Evolutionary conservation across 768 basidiomycete species (phyloP).

Genomic region (Suillus cothurnatus): DNA sequence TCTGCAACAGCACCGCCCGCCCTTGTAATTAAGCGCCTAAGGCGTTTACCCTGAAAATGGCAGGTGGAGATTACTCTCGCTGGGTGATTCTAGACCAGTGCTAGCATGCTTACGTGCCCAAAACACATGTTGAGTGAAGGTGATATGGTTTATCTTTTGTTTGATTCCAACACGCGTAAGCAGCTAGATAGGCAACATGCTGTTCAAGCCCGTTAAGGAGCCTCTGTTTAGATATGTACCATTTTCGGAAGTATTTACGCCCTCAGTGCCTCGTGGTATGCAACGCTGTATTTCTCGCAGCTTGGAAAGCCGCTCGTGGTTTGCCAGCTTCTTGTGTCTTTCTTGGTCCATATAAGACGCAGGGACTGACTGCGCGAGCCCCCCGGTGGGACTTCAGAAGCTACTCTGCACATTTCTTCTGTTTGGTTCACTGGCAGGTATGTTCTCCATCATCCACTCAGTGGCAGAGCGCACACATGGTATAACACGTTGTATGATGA

Average conservation of each 20-base stretch:
- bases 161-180: slow-evolving; percentile 7
- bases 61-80: neutral
- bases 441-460: slow-evolving; percentile 7
- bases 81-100: neutral
- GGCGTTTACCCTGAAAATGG: neutral
- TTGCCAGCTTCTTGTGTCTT: slow-evolving; percentile 11
- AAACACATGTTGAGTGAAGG: neutral
- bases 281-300: slow-evolving; percentile 1
- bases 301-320: slow-evolving; percentile 2
- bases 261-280: slow-evolving; percentile 3
- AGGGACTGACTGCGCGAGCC: slow-evolving; percentile 27
- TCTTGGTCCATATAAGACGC: slow-evolving; percentile 20
- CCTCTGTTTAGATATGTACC: neutral
- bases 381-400: slow-evolving; percentile 24
- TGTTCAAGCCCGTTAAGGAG: neutral
- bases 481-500: slow-evolving; percentile 4
- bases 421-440: slow-evolving; percentile 15
- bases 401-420: slow-evolving; percentile 17
- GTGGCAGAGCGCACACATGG: neutral
- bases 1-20: neutral
- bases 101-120: neutral
- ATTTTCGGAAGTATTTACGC: slow-evolving; percentile 3
- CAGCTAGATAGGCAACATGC: neutral
- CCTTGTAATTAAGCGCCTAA: neutral
- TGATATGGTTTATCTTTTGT: neutral